Evolutionary conservation across 2,329 filamentous ascomycete species (phyloP), one percentile per base, ranked within the genome.

Genomic region (Paraconiothyrium brasiliense): DNA sequence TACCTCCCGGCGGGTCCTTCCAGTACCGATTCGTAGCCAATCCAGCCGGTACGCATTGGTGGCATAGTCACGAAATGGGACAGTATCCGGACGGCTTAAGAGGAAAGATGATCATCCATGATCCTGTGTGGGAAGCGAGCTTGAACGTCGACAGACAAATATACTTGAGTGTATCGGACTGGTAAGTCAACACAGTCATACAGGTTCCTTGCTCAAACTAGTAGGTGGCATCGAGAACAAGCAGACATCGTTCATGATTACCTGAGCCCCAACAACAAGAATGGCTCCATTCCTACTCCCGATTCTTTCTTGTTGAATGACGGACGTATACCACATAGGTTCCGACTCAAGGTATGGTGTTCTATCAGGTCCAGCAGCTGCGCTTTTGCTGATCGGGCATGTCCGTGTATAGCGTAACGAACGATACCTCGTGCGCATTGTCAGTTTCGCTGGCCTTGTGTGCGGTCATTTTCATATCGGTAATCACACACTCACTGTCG

Each of bases 281-380:
- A 79, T n/a, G 86, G 86, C 10, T 79, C 80, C 3, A 84, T 91
- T 70, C 89, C 90, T 0, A 84, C 93, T 1, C 91, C 91, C 0
- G 79, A 93, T 43, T 82, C 87, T 4, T 87, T 88, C 1, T 82
- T 94, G 47, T 84, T 93, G 75, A 93, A 94, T 70, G 91, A 94
- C 64, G 88, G 87, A 27, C 0, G 84, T 3, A 51, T 85, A 60
- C 85, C 90, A 59, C 77, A 88, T 2, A 84, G 80, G 2, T 78
- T 93, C 41, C 68, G 4, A 39, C 39, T 55, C n/a, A 22, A 55
- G 39, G 52, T 55, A 46, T 24, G 52, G 11, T 13, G 2, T 16
- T 8, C 39, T 8, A 1, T 4, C 22, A 16, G 9, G 11, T 2
- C 13, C 11, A 3, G 10, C 9, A n/a, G 6, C 6, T 27, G 11